These are phyloP conservation scores for Trypanosoma conorhini DNA, from an alignment of 208 protist species.

Conservation along the genomic window DNA sequence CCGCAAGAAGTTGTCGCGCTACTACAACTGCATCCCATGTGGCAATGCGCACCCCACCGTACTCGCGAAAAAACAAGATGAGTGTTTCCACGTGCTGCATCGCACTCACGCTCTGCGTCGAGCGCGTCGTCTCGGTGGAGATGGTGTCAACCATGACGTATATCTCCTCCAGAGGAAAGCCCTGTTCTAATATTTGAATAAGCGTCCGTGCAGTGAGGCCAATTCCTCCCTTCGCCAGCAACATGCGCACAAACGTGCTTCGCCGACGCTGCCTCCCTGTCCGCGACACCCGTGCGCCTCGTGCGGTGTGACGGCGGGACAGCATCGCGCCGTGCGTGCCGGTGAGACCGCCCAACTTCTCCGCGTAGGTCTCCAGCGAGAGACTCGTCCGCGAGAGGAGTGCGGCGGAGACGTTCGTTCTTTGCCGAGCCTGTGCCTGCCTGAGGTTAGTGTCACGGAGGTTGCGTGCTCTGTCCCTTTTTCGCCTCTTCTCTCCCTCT, in stretches of 20 bases:
- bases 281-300: background rate
- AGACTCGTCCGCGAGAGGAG: background rate
- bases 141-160: conserved; percentile 71
- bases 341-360: background rate
- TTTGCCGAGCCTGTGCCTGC: background rate
- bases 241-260: conserved; percentile 60
- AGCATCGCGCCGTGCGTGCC: background rate
- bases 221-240: conserved; percentile 46
- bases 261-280: conserved; percentile 26
- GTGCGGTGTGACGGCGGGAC: background rate
- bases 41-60: conserved; percentile 49
- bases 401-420: background rate
- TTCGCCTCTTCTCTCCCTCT: background rate
- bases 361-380: background rate
- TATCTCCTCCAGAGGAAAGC: conserved; percentile 73
- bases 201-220: conserved; percentile 34
- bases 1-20: conserved; percentile 13
- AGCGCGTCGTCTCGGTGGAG: conserved; percentile 55
- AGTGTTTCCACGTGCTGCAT: conserved; percentile 77
- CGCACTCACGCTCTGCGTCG: conserved; percentile 45
- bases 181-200: conserved; percentile 50
- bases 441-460: background rate
- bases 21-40: conserved; percentile 39
- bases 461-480: background rate
- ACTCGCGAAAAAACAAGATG: conserved; percentile 61